Conservation (phyloP, 805 yeast species). For the Sugiyamaella valdiviana region DNA sequence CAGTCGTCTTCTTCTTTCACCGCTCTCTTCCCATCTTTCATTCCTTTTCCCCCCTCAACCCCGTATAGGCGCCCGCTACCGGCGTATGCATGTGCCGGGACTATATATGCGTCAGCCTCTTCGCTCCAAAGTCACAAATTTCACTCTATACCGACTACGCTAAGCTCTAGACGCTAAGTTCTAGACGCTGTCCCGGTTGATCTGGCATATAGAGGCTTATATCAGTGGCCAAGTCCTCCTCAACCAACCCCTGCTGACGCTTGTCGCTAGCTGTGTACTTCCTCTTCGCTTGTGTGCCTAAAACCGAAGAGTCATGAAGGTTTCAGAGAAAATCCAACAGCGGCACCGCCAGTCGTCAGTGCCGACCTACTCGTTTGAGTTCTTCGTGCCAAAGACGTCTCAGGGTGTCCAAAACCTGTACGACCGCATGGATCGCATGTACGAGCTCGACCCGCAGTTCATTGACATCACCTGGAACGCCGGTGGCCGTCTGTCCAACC, state of each 20-base stretch:
- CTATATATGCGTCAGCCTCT: not conserved
- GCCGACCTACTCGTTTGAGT: slow-evolving; percentile 91
- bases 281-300: too few relatives aligned
- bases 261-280: too few relatives aligned
- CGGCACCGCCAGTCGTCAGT: slow-evolving; percentile 32
- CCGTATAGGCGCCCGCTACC: too few relatives aligned
- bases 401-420: slow-evolving; percentile 95
- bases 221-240: too few relatives aligned
- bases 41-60: too few relatives aligned
- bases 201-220: too few relatives aligned
- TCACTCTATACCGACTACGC: not conserved
- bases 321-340: slow-evolving; percentile 40
- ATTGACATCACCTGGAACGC: slow-evolving; percentile 99
- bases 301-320: slow-evolving; percentile 41
- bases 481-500: slow-evolving; percentile 77
- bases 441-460: slow-evolving; percentile 81
- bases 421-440: slow-evolving; percentile 98
- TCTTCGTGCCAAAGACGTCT: slow-evolving; percentile 93
- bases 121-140: not conserved
- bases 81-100: too few relatives aligned
- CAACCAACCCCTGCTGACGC: too few relatives aligned
- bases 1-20: too few relatives aligned
- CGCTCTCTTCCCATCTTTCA: too few relatives aligned
- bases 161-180: not conserved
- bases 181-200: too few relatives aligned